Conservation (phyloP, 148 eudicot genomes). For the Selenicereus undatus region DNA sequence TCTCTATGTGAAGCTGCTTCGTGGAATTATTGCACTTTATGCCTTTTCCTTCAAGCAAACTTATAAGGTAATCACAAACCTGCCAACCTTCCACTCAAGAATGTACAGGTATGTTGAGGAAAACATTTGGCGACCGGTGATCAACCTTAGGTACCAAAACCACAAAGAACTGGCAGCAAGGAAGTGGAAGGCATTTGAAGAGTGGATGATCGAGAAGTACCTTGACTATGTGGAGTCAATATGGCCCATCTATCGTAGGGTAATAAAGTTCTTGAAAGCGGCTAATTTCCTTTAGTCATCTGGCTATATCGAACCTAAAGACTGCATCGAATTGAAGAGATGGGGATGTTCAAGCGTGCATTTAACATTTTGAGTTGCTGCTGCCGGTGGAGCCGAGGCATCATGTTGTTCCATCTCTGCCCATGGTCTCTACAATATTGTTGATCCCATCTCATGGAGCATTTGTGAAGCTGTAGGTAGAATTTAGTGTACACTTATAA, state of each 20-base stretch:
- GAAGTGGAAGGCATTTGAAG: slow-evolving; percentile 36
- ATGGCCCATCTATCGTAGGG: slow-evolving; percentile 74
- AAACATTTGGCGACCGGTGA: slow-evolving; percentile 57
- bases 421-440: background rate
- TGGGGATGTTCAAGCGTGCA: slow-evolving; percentile 7
- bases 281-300: slow-evolving; percentile 54
- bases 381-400: background rate
- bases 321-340: slow-evolving; percentile 7
- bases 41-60: slow-evolving; percentile 67
- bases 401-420: background rate
- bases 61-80: slow-evolving; percentile 41
- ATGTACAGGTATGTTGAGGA: slow-evolving; percentile 34
- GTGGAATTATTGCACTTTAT: slow-evolving; percentile 45
- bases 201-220: slow-evolving; percentile 52
- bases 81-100: slow-evolving; percentile 40
- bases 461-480: slow-evolving; percentile 15
- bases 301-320: background rate
- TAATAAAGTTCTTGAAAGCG: slow-evolving; percentile 62
- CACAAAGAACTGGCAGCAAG: slow-evolving; percentile 34
- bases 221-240: slow-evolving; percentile 72
- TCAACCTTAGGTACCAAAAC: slow-evolving; percentile 36
- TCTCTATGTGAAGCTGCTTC: slow-evolving; percentile 54
- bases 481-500: slow-evolving; percentile 20
- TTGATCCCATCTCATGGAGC: background rate
- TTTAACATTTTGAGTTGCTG: slow-evolving; percentile 1